Evolutionary conservation across 1,284 basidiomycete genomes (phyloP), one percentile per base, ranked within the genome.

Genomic region (Laetiporus sulphureus): DNA sequence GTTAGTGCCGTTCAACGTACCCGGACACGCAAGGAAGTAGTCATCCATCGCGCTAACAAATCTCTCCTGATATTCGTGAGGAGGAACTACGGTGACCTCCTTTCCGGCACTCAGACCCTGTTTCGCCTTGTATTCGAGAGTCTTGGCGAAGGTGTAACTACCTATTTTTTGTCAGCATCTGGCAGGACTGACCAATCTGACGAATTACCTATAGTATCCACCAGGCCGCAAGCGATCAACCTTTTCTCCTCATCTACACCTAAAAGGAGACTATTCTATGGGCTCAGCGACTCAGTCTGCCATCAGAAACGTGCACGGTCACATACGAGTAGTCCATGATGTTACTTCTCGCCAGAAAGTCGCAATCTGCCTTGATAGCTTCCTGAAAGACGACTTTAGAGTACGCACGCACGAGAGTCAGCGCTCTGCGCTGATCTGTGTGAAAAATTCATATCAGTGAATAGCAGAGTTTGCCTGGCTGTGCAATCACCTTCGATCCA

Each of bases 251-350:
- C 71, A 51, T 88, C 79, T 8, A 90, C 65, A 5, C 82, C 81
- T 2, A 86, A 66, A 11, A 86, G 64, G 22, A 85, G 66, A 12
- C 80, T 83, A 41, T 0, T 16, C 12, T 19, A 11, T 16, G 13
- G 33, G 44, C 15, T 38, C 36, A 38, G 34, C 32, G 22, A 27
- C 30, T n/a, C n/a, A n/a, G n/a, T n/a, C n/a, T n/a, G n/a, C n/a
- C 4, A 38, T 32, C 16, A 19, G 27, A 4, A 13, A 19, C 8
- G 3, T 29, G 19, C n/a, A 53, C 30, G 69, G 53, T 34, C 1
- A 65, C 67, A 15, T 59, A 84, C 73, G 83, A 87, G 52, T 89
- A 90, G 54, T 90, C 86, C 83, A 89, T 88, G 53, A 89, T 85
- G 47, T 85, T 85, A 52, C 80, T 82, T 51, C 64, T 72, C 0